phyloP scores from a whole-genome alignment of 2,329 filamentous ascomycete species.

The Aureobasidium namibiae region DNA sequence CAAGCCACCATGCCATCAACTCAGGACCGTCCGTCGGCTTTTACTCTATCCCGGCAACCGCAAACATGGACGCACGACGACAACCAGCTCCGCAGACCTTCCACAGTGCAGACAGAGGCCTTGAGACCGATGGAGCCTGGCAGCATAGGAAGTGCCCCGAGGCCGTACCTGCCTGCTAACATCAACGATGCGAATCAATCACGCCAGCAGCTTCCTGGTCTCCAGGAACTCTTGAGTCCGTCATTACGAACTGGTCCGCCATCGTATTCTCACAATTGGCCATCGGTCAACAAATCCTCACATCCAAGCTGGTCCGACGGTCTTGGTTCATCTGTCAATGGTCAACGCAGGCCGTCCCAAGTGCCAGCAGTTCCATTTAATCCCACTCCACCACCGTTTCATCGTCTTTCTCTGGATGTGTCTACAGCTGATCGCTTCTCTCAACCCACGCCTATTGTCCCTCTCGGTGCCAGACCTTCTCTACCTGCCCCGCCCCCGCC shows the following conservation, averaged over 20 bases:
- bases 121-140: conserved; percentile 8
- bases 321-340: background rate
- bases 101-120: background rate
- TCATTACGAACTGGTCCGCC: background rate
- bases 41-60: background rate
- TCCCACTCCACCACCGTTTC: background rate
- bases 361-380: background rate
- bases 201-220: conserved; percentile 12
- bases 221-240: conserved; percentile 10
- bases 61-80: conserved; percentile 1
- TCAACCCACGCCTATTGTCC: background rate
- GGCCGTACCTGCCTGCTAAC: background rate
- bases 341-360: background rate
- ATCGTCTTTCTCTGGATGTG: conserved; percentile 5
- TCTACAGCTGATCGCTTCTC: background rate
- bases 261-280: conserved; percentile 2
- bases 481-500: background rate
- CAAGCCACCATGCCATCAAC: background rate
- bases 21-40: background rate
- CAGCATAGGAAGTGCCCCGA: background rate
- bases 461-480: background rate
- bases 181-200: background rate
- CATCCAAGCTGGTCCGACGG: background rate
- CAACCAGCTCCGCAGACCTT: background rate
- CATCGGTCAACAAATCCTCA: conserved; percentile 6